These are phyloP conservation scores for Rhododendron ferrugineum DNA, from an alignment of 148 eudicot species.

Conservation along the genomic window DNA sequence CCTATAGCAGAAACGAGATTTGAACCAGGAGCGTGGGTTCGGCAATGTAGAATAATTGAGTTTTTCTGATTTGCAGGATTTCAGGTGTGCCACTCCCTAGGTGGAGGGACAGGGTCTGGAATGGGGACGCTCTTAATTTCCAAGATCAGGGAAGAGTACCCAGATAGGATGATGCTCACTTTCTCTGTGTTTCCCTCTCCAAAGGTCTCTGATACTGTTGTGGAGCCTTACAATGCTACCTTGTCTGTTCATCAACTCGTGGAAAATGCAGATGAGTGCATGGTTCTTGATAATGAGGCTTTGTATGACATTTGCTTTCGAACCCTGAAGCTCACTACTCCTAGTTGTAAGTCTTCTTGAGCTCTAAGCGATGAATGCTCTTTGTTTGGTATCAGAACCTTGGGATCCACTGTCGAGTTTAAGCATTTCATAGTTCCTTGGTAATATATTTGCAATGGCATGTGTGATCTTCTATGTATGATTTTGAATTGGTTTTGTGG, in stretches of 20 bases:
- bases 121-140: slow-evolving; percentile 74
- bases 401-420: background rate
- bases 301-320: slow-evolving; percentile 75
- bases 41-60: background rate
- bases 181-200: slow-evolving; percentile 78
- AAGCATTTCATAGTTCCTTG: background rate
- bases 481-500: background rate
- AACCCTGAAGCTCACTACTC: slow-evolving; percentile 73
- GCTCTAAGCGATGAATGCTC: background rate
- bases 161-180: slow-evolving; percentile 76
- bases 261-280: slow-evolving; percentile 82
- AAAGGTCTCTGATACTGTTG: slow-evolving; percentile 69
- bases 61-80: slow-evolving; percentile 39
- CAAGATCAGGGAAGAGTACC: slow-evolving; percentile 73
- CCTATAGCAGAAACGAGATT: background rate
- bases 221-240: slow-evolving; percentile 74
- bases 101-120: slow-evolving; percentile 76
- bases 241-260: slow-evolving; percentile 76
- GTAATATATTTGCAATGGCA: background rate
- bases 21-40: background rate
- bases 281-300: slow-evolving; percentile 83
- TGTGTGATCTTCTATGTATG: background rate
- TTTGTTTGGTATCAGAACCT: background rate
- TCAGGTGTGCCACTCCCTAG: slow-evolving; percentile 70
- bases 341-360: slow-evolving; percentile 54